Percentiles rank a stretch among this genome's conserved stretches.
Conservation (phyloP, 2,329 filamentous ascomycete species). For the Cercospora brassicicola region DNA sequence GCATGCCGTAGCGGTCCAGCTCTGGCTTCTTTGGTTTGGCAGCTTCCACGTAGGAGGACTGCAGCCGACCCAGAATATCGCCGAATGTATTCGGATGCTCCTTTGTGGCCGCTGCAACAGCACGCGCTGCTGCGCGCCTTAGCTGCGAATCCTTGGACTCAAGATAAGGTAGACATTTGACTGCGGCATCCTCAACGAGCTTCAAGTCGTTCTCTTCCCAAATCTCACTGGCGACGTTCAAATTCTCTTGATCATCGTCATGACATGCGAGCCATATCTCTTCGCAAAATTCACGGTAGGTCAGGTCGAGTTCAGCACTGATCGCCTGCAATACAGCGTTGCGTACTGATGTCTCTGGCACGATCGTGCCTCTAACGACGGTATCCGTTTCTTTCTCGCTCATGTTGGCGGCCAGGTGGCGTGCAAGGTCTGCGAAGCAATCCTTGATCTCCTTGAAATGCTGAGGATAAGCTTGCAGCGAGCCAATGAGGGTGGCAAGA, state of each 20-base stretch:
- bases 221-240: conserved; percentile 77
- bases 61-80: conserved; percentile 63
- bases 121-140: conserved; percentile 76
- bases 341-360: conserved; percentile 75
- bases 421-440: conserved; percentile 80
- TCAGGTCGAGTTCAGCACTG: conserved; percentile 87
- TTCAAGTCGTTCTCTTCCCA: conserved; percentile 92
- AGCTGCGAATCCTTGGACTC: conserved; percentile 78
- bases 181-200: conserved; percentile 63
- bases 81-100: conserved; percentile 61
- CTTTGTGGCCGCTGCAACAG: conserved; percentile 72
- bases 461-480: conserved; percentile 86
- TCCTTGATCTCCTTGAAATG: conserved; percentile 96
- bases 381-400: conserved; percentile 68
- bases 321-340: conserved; percentile 86
- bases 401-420: conserved; percentile 82
- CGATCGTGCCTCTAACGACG: conserved; percentile 75
- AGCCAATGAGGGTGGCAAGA: conserved; percentile 68
- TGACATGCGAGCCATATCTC: conserved; percentile 94
- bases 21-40: conserved; percentile 80
- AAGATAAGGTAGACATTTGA: conserved; percentile 70
- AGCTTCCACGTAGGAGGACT: conserved; percentile 71
- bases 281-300: conserved; percentile 78
- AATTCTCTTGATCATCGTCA: conserved; percentile 85
- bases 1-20: conserved; percentile 92